A percentile compares a stretch with the other conserved stretches of the same genome.
Evolutionary conservation across 495 filamentous ascomycete species (phyloP).

Genomic region (Articulospora tetracladia): DNA sequence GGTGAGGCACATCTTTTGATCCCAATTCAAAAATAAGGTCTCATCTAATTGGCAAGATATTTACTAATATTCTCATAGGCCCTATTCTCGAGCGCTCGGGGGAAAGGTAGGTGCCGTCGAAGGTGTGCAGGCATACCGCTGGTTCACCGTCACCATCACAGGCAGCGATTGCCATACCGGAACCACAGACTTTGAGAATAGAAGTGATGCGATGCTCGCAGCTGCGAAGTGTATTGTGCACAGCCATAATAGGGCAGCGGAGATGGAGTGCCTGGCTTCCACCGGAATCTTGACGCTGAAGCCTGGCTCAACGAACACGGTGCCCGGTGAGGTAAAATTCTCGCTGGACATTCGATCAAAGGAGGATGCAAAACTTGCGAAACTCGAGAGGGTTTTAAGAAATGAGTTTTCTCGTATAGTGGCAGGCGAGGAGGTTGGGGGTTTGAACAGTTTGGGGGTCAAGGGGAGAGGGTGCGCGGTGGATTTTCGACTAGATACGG

Average conservation of each 20-base stretch:
- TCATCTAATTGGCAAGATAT: background rate
- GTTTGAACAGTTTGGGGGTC: slow-evolving; percentile 33
- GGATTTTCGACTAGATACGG: slow-evolving; percentile 56
- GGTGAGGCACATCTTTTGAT: background rate
- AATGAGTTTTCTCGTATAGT: slow-evolving; percentile 56
- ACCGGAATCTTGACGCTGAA: slow-evolving; percentile 67
- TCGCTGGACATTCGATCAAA: slow-evolving; percentile 68
- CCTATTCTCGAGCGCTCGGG: slow-evolving; percentile 54
- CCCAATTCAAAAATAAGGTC: too few relatives aligned
- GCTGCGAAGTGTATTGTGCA: slow-evolving; percentile 66
- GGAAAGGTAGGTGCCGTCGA: slow-evolving; percentile 68
- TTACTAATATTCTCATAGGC: background rate
- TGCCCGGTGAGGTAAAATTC: slow-evolving; percentile 66
- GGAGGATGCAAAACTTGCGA: slow-evolving; percentile 49
- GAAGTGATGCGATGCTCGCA: slow-evolving; percentile 62
- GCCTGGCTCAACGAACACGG: slow-evolving; percentile 71
- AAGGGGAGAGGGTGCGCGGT: slow-evolving; percentile 53
- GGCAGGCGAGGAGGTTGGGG: slow-evolving; percentile 38
- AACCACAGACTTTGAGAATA: slow-evolving; percentile 60
- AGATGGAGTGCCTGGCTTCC: slow-evolving; percentile 56
- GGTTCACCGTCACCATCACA: slow-evolving; percentile 63
- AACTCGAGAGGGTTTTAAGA: slow-evolving; percentile 51
- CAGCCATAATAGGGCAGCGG: slow-evolving; percentile 57
- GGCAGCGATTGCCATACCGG: slow-evolving; percentile 73
- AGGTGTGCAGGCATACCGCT: slow-evolving; percentile 67